These are phyloP conservation scores for Chrysochromulina tobinii DNA, from an alignment of 78 protist species.

Conservation along the genomic window DNA sequence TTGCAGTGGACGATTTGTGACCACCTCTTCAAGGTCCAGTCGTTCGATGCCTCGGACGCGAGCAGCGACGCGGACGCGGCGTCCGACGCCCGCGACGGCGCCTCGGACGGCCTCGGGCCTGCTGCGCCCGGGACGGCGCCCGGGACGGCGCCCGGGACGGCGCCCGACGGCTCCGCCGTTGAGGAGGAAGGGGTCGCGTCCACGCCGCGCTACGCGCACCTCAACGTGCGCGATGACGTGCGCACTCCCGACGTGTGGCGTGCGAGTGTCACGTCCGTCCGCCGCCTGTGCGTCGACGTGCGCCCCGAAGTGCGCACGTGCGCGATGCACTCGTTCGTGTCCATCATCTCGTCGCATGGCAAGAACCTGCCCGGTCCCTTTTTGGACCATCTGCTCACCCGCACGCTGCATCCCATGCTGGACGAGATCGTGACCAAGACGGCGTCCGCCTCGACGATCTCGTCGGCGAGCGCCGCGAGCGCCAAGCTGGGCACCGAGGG, in stretches of 20 bases:
- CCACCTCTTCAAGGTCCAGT: not conserved
- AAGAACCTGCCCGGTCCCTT: not conserved
- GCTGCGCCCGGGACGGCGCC: not conserved
- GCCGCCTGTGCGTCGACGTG: not conserved
- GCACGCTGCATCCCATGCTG: not conserved
- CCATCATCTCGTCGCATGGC: not conserved
- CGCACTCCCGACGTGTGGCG: not conserved
- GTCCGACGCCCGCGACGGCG: not conserved
- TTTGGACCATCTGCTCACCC: not conserved
- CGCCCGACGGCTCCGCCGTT: not conserved
- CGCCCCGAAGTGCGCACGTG: not conserved
- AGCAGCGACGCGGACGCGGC: not conserved
- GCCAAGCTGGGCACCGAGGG: not conserved
- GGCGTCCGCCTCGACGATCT: no score
- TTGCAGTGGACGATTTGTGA: conserved; percentile 7
- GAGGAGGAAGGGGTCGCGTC: not conserved
- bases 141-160: not conserved
- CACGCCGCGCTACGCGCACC: no score
- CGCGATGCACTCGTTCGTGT: not conserved
- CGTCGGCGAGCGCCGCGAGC: not conserved
- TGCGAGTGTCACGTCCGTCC: not conserved
- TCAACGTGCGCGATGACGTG: no score
- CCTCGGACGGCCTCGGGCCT: not conserved
- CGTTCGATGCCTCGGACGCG: no score
- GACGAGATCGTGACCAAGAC: no score